A percentile compares a stretch with the other conserved stretches of the same genome.
phyloP scores from a whole-genome alignment of 495 filamentous ascomycete species.

The Talaromyces trachyspermus region DNA sequence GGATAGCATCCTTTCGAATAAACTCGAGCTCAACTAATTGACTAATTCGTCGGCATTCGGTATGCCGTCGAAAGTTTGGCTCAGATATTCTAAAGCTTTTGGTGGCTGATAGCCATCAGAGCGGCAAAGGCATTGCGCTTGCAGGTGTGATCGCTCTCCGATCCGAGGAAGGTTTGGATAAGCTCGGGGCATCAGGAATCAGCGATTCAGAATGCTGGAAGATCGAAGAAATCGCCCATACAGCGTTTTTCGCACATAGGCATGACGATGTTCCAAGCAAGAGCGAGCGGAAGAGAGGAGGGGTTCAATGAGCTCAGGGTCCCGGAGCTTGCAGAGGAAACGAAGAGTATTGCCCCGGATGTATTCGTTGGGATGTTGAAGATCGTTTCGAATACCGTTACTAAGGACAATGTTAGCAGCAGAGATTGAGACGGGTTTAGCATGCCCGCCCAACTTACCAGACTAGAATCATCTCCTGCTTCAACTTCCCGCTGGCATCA shows the following conservation, averaged over 20 bases:
- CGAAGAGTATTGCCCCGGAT: slow-evolving; percentile 93
- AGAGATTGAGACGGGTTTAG: not conserved
- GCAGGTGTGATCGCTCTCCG: slow-evolving; percentile 91
- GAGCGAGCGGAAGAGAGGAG: slow-evolving; percentile 83
- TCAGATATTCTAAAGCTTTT: slow-evolving; percentile 87
- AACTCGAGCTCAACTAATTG: slow-evolving; percentile 94
- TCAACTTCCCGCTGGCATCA: slow-evolving; percentile 83
- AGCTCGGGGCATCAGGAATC: slow-evolving; percentile 94
- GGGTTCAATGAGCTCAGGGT: slow-evolving; percentile 93
- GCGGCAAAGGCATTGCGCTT: slow-evolving; percentile 97
- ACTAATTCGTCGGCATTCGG: slow-evolving; percentile 84
- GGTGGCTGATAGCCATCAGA: slow-evolving; percentile 82
- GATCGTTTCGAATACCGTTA: slow-evolving; percentile 95
- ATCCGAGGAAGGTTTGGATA: slow-evolving; percentile 80
- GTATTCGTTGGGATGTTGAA: slow-evolving; percentile 98
- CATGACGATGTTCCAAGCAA: slow-evolving; percentile 92
- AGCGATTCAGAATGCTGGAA: slow-evolving; percentile 84
- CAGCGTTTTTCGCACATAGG: slow-evolving; percentile 97
- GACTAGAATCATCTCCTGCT: slow-evolving; percentile 99
- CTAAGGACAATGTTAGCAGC: slow-evolving; percentile 33
- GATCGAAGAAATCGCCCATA: slow-evolving; percentile 90
- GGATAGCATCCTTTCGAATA: slow-evolving; percentile 93
- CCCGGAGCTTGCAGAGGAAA: slow-evolving; percentile 93
- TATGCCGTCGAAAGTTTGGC: slow-evolving; percentile 86
- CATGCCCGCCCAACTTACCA: slow-evolving; percentile 55